phyloP scores from a whole-genome alignment of 2,329 filamentous ascomycete genomes.

The Thelonectria discophora region DNA sequence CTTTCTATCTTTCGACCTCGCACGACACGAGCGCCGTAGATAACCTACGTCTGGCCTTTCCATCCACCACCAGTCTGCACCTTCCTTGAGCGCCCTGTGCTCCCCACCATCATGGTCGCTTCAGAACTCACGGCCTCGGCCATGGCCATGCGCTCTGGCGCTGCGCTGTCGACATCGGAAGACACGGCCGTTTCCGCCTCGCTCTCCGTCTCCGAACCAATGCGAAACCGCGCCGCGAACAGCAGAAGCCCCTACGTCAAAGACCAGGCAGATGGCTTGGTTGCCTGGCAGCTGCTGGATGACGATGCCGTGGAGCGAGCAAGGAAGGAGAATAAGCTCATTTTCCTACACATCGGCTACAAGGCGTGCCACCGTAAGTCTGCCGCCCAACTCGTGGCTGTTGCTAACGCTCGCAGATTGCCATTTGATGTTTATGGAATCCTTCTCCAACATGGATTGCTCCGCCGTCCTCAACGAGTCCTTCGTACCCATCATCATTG shows the following conservation, averaged over 20 bases:
- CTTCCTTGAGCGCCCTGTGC: not conserved
- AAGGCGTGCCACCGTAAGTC: slow-evolving; percentile 90
- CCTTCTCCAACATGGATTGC: slow-evolving; percentile 84
- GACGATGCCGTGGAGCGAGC: slow-evolving; percentile 80
- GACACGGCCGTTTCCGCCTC: slow-evolving; percentile 26
- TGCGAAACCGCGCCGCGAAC: slow-evolving; percentile 48
- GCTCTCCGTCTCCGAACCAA: slow-evolving; percentile 29
- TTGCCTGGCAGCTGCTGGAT: slow-evolving; percentile 92
- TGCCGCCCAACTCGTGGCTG: not conserved
- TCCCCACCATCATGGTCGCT: slow-evolving; percentile 45
- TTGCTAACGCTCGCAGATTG: slow-evolving; percentile 64
- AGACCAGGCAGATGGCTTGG: slow-evolving; percentile 80
- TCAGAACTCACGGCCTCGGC: slow-evolving; percentile 51
- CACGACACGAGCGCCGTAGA: slow-evolving; percentile 15
- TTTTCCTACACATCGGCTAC: slow-evolving; percentile 96
- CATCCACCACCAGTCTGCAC: not conserved
- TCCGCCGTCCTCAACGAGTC: slow-evolving; percentile 83
- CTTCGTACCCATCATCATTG: slow-evolving; percentile 92
- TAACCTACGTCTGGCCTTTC: not conserved
- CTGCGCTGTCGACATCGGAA: slow-evolving; percentile 34
- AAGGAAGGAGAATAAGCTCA: slow-evolving; percentile 81
- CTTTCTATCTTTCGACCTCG: slow-evolving; percentile 1
- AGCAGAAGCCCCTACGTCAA: slow-evolving; percentile 68
- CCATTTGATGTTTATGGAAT: slow-evolving; percentile 92
- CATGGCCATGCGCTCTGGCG: slow-evolving; percentile 44